Conservation (phyloP, 176 grass and related monocot species). For the Aechmea fasciata region DNA sequence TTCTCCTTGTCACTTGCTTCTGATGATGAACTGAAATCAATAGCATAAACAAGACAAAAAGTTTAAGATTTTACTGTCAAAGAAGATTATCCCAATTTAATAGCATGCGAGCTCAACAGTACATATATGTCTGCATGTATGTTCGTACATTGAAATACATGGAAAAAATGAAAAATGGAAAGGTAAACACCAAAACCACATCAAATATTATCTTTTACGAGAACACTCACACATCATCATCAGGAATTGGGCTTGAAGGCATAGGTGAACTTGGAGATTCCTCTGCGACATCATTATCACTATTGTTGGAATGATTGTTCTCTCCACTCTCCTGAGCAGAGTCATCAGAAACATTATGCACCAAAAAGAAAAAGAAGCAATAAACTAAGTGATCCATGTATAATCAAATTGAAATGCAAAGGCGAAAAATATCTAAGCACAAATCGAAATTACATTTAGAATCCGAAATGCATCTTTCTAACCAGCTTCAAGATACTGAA, state of each 20-base stretch:
- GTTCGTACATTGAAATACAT: too few relatives aligned
- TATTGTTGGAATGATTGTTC: constrained; percentile 28
- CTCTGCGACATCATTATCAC: constrained; percentile 16
- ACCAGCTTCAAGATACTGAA: too few relatives aligned
- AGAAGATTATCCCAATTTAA: neutral
- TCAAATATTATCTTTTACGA: neutral
- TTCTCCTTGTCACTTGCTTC: constrained; percentile 73
- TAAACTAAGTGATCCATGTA: constrained; percentile 15
- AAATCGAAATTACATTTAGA: neutral
- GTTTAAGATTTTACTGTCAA: constrained; percentile 6
- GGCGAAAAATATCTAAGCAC: neutral
- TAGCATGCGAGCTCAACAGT: neutral
- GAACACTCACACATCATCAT: constrained; percentile 43
- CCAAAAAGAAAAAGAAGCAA: constrained; percentile 13
- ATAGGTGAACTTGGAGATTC: constrained; percentile 18
- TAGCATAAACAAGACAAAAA: constrained; percentile 1
- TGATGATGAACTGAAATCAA: constrained; percentile 42
- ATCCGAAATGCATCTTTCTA: neutral
- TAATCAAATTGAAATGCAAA: constrained; percentile 6
- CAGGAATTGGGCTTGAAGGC: constrained; percentile 37
- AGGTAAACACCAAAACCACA: neutral
- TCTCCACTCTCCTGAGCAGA: constrained; percentile 12
- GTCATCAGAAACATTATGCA: neutral
- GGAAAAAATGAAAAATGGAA: constrained; percentile 9
- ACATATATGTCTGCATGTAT: constrained; percentile 3